Base-by-base conservation (phyloP, 495 filamentous ascomycete genomes). In the Viridothelium virens region DNA sequence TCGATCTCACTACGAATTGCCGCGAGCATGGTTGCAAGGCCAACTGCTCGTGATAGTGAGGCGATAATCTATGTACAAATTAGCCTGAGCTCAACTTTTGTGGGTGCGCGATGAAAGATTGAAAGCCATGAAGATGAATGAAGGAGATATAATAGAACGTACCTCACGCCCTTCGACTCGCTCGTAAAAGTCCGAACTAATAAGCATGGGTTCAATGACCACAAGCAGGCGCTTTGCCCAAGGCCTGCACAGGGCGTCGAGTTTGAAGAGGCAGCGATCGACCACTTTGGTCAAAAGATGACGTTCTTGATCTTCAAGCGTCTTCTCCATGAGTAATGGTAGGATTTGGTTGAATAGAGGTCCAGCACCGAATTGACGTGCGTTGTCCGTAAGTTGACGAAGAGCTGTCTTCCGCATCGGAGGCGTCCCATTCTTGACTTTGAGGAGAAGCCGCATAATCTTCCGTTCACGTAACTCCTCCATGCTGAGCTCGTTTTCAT, bases 321-420 rank as follows among this genome's bases (percentile, higher is more conserved):
- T 94, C 78, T 96, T 96, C 79, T 99, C 95, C 95, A 99, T 97
- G 47, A 99, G 85, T 65, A 99, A 77, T 0, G 94, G 95, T 33
- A 99, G 84, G 67, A 99, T 97, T 77, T 99, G 95, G 77, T 97
- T 96, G 81, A 99, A 99, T 9, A 97, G 83, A 38, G 95, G 84
- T 0, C 91, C 93, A 39, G 95, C 92, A 56, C 95, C 95, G 74
- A 99, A 97, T 78, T 96, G 91, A 25, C 93, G 87, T 46, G 95
- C 95, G 76, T 97, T 97, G 74, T 99, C 95, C 36, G 95, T 99
- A 63, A 99, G 85, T 73, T 97, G 95, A 76, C 95, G 88, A 67
- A 99, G 84, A n/a, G 95, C 95, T 53, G 95, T 97, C 83, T 99
- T 99, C 78, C 95, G 83, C 95, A 97, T 97, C 2, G 95, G 92